Conservation (phyloP, 1,284 basidiomycete genomes). For the Sanghuangporus sanghuang region DNA sequence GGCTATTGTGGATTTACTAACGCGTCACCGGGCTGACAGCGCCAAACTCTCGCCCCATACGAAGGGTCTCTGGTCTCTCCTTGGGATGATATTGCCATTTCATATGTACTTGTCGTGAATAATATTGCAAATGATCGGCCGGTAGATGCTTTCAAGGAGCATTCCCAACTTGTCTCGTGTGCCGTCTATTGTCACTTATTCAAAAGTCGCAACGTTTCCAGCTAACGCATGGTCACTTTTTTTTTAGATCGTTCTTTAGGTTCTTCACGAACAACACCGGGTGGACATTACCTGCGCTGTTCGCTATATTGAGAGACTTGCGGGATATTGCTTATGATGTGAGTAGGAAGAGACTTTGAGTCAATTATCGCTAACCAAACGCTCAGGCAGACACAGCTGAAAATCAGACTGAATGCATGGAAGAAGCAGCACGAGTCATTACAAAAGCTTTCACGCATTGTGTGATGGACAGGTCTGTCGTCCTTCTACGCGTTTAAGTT, state of each 20-base stretch:
- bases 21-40: constrained; percentile 31
- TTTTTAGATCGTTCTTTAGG: constrained; percentile 60
- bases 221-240: background rate
- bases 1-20: background rate
- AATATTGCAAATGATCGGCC: constrained; percentile 61
- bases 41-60: constrained; percentile 47
- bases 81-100: constrained; percentile 79
- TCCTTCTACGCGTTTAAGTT: background rate
- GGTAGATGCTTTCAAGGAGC: constrained; percentile 72
- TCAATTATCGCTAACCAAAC: background rate
- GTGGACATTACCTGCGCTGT: constrained; percentile 79
- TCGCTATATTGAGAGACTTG: constrained; percentile 74
- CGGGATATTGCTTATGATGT: constrained; percentile 78
- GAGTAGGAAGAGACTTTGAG: constrained; percentile 16
- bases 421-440: constrained; percentile 87
- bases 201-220: background rate
- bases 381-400: constrained; percentile 64
- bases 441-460: constrained; percentile 92
- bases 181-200: constrained; percentile 24
- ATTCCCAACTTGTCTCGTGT: constrained; percentile 59
- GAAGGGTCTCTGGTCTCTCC: constrained; percentile 60
- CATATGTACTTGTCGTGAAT: constrained; percentile 69
- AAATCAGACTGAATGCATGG: constrained; percentile 70
- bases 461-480: constrained; percentile 76
- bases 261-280: constrained; percentile 74